A percentile compares a stretch with the other conserved stretches of the same genome.
These are phyloP conservation scores for Talaromyces nanjingensis DNA, from an alignment of 495 filamentous ascomycete species.

Conservation along the genomic window DNA sequence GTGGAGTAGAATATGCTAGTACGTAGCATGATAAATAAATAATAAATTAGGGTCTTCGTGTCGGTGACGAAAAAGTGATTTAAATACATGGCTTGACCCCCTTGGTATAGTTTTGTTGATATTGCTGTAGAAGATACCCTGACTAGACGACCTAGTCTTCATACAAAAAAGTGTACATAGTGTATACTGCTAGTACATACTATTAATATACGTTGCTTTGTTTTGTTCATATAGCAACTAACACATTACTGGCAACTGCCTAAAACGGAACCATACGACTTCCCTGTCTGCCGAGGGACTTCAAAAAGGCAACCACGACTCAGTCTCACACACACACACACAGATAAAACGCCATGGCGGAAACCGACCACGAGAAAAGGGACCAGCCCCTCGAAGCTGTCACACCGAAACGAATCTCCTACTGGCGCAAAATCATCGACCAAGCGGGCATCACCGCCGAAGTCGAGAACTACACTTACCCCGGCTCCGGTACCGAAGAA, in stretches of 20 bases:
- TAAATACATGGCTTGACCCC: neutral
- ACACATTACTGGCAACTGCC: neutral
- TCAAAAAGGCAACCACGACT: neutral
- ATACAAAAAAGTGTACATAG: neutral
- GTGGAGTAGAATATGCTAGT: neutral
- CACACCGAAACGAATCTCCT: slow-evolving; percentile 30
- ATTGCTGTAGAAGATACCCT: neutral
- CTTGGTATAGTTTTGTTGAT: neutral
- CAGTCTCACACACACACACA: too few relatives aligned
- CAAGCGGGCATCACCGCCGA: slow-evolving; percentile 49
- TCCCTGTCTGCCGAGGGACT: neutral
- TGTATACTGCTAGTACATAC: neutral
- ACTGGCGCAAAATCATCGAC: slow-evolving; percentile 39
- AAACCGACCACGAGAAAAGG: neutral
- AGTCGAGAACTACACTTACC: slow-evolving; percentile 54
- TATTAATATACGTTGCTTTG: neutral
- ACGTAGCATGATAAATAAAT: neutral
- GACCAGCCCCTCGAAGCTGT: slow-evolving; percentile 15
- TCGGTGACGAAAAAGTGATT: neutral
- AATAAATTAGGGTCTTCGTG: neutral
- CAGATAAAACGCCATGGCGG: neutral
- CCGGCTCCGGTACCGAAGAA: slow-evolving; percentile 63
- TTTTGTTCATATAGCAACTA: neutral
- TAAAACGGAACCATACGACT: neutral
- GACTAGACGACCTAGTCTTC: neutral